Evolutionary conservation across 2,329 filamentous ascomycete species (phyloP).

Genomic region (Exophiala oligosperma): DNA sequence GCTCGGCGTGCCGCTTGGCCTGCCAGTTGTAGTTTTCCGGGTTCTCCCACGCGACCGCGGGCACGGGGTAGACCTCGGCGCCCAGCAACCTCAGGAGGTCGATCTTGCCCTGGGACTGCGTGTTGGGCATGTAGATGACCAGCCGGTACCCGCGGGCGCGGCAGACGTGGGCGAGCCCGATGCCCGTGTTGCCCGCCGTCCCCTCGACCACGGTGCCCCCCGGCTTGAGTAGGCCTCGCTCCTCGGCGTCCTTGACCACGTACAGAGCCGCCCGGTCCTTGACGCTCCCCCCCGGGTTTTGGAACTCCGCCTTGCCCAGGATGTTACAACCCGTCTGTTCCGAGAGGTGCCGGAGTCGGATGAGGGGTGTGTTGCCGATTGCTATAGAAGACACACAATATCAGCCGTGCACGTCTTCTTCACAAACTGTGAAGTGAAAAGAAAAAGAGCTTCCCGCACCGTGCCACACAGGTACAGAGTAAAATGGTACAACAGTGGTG

Average conservation of each 20-base stretch:
- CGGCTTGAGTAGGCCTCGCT: conserved; percentile 74
- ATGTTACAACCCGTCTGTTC: conserved; percentile 90
- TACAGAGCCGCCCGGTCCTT: conserved; percentile 96
- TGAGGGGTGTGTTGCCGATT: conserved; percentile 95
- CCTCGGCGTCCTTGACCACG: conserved; percentile 91
- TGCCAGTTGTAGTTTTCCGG: conserved; percentile 98
- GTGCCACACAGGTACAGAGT: neutral
- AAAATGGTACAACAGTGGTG: neutral
- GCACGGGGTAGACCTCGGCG: conserved; percentile 93
- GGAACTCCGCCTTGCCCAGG: conserved; percentile 96
- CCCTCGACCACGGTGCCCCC: conserved; percentile 96
- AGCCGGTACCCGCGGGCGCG: conserved; percentile 87
- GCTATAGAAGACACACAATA: conserved; percentile 53
- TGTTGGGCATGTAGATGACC: conserved; percentile 99
- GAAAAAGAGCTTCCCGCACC: no score
- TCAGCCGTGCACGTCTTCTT: neutral
- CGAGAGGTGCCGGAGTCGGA: conserved; percentile 84
- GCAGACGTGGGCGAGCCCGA: conserved; percentile 95
- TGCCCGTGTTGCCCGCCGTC: conserved; percentile 96
- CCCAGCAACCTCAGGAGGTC: conserved; percentile 87
- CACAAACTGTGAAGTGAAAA: no score
- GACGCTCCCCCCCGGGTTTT: conserved; percentile 94
- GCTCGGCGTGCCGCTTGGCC: conserved; percentile 83
- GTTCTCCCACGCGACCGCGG: conserved; percentile 92
- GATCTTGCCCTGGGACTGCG: conserved; percentile 96